A percentile compares a stretch with the other conserved stretches of the same genome.
Evolutionary conservation across 2,329 filamentous ascomycete genomes (phyloP).

Genomic region (Zymoseptoria brevis): DNA sequence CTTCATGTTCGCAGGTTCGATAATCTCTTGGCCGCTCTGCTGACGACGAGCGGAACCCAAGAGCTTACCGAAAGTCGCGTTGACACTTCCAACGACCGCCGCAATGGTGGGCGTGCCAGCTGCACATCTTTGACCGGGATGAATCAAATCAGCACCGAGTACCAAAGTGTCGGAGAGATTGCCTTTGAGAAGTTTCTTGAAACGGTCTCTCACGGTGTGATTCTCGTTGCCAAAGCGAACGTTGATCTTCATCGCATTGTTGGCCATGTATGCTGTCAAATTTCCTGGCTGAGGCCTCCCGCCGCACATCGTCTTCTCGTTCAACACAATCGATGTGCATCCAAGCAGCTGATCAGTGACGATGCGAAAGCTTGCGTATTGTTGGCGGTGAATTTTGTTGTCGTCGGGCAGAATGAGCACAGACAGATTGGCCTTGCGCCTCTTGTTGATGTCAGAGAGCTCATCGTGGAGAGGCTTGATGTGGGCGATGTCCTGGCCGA

Average conservation of each 20-base stretch:
- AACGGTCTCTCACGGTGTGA: background rate
- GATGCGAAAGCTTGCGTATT: background rate
- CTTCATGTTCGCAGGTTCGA: background rate
- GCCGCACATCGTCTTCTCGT: too few relatives aligned
- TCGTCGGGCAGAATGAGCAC: background rate
- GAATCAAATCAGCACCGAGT: slow-evolving; percentile 2
- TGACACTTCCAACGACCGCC: slow-evolving; percentile 2
- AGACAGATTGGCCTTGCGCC: background rate
- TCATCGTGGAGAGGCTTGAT: too few relatives aligned
- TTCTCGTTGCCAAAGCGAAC: background rate
- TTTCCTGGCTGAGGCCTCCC: background rate
- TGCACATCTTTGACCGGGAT: slow-evolving; percentile 1
- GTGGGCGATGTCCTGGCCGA: too few relatives aligned
- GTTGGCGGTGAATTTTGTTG: background rate
- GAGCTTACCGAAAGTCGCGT: slow-evolving; percentile 20
- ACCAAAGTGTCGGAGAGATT: slow-evolving; percentile 6
- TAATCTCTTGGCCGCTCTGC: background rate
- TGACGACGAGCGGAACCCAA: slow-evolving; percentile 30
- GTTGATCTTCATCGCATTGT: background rate
- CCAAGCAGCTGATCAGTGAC: background rate
- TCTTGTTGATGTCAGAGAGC: too few relatives aligned
- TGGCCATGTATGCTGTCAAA: background rate
- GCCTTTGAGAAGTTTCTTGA: background rate
- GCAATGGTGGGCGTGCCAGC: slow-evolving; percentile 30
- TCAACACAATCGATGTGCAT: background rate